phyloP scores from a whole-genome alignment of 768 basidiomycete genomes.

The Dioszegia crocea region DNA sequence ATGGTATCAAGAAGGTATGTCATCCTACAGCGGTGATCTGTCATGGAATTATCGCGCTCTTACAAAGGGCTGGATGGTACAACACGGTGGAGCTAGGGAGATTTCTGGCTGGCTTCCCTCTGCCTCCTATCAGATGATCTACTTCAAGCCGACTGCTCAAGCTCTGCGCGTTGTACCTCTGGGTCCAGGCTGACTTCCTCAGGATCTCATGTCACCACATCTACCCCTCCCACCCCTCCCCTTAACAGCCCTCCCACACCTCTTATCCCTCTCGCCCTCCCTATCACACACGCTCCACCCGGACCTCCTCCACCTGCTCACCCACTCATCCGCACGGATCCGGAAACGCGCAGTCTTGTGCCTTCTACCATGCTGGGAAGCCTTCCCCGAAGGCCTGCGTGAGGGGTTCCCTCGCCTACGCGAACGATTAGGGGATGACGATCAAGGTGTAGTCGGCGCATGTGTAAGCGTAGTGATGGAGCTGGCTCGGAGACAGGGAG shows the following conservation, averaged over 20 bases:
- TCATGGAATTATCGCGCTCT: no score
- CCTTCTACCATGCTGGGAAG: conserved; percentile 71
- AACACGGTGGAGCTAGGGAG: no score
- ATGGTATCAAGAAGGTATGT: conserved; percentile 53
- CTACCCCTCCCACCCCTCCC: conserved; percentile 38
- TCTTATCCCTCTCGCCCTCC: conserved; percentile 31
- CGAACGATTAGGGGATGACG: conserved; percentile 54
- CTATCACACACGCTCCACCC: conserved; percentile 73
- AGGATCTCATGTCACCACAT: conserved; percentile 43
- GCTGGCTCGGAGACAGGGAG: conserved; percentile 68
- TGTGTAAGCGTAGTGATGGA: conserved; percentile 93
- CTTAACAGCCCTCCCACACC: conserved; percentile 46
- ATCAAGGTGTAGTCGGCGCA: conserved; percentile 82
- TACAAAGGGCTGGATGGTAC: no score
- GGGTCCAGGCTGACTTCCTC: neutral
- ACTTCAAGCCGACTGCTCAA: no score
- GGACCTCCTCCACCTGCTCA: conserved; percentile 64
- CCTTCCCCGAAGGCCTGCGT: conserved; percentile 73
- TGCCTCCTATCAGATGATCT: no score
- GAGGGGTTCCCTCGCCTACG: conserved; percentile 66
- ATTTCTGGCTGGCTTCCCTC: no score
- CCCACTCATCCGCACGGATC: conserved; percentile 53
- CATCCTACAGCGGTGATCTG: no score
- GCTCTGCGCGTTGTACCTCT: neutral
- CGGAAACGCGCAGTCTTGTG: conserved; percentile 85